Evolutionary conservation across 2,329 filamentous ascomycete species (phyloP).

Genomic region (Paracamarosporium sp.): DNA sequence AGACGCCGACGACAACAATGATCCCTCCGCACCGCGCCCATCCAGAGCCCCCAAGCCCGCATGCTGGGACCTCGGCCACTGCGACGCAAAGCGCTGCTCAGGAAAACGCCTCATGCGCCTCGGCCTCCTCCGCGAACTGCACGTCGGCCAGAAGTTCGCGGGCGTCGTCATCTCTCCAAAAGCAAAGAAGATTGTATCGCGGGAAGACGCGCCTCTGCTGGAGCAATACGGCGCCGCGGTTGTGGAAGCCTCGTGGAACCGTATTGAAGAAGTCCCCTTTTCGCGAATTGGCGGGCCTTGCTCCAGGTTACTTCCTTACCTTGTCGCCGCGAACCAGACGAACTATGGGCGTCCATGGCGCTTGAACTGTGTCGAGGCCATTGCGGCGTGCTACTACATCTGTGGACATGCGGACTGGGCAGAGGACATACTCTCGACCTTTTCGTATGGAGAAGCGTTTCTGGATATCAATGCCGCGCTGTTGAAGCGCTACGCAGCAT

Average conservation of each 20-base stretch:
- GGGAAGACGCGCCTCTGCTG: slow-evolving; percentile 80
- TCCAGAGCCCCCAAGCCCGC: slow-evolving; percentile 81
- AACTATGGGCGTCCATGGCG: slow-evolving; percentile 98
- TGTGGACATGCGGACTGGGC: slow-evolving; percentile 94
- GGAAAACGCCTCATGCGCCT: slow-evolving; percentile 93
- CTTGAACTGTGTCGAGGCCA: slow-evolving; percentile 92
- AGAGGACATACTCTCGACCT: slow-evolving; percentile 78
- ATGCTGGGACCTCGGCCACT: slow-evolving; percentile 98
- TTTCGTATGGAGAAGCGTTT: slow-evolving; percentile 88
- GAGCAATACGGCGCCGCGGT: slow-evolving; percentile 92
- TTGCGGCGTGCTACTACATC: slow-evolving; percentile 91
- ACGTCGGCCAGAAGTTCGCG: slow-evolving; percentile 88
- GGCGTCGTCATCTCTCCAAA: slow-evolving; percentile 97
- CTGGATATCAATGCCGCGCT: slow-evolving; percentile 87
- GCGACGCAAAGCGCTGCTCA: slow-evolving; percentile 94
- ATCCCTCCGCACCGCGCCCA: slow-evolving; percentile 34
- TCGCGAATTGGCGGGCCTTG: slow-evolving; percentile 90
- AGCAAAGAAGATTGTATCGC: slow-evolving; percentile 82
- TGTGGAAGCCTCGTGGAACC: slow-evolving; percentile 96
- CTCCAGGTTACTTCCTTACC: slow-evolving; percentile 82
- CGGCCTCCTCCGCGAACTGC: slow-evolving; percentile 90
- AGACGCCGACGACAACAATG: slow-evolving; percentile 26
- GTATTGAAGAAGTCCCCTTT: slow-evolving; percentile 91
- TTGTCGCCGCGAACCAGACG: slow-evolving; percentile 94
- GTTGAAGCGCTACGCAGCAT: slow-evolving; percentile 84